Conservation (phyloP, 768 basidiomycete genomes). For the Botryobasidium botryosum region DNA sequence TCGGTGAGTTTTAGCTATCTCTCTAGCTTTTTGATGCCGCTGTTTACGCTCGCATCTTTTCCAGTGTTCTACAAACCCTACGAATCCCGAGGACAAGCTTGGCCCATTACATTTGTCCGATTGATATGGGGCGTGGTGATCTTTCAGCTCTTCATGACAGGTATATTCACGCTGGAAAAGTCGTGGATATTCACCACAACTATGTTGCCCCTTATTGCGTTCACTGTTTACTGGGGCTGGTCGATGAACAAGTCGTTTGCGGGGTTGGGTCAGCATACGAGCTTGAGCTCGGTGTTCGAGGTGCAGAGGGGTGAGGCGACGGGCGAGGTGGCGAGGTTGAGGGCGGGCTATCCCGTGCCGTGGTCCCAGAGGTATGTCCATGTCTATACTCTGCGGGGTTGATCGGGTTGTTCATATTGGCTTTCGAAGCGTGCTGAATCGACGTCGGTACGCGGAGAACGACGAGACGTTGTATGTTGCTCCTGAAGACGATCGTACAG, state of each 20-base stretch:
- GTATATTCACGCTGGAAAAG: conserved; percentile 66
- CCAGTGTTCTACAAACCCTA: conserved; percentile 97
- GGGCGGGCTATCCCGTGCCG: conserved; percentile 72
- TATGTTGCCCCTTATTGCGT: conserved; percentile 58
- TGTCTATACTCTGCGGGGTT: too few species aligned
- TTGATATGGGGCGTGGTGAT: conserved; percentile 86
- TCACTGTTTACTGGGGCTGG: conserved; percentile 69
- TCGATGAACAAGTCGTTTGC: conserved; percentile 48
- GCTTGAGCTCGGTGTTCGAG: conserved; percentile 72
- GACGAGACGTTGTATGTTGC: conserved; percentile 93
- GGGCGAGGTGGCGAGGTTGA: conserved; percentile 54
- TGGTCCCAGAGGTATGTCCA: conserved; percentile 64
- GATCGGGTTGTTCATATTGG: background rate
- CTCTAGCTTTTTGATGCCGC: background rate
- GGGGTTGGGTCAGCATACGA: conserved; percentile 67
- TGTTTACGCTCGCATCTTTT: background rate
- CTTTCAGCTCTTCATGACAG: conserved; percentile 93
- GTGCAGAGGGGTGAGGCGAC: conserved; percentile 81
- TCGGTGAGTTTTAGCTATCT: conserved; percentile 38
- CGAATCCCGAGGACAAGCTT: conserved; percentile 92
- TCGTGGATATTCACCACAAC: conserved; percentile 41
- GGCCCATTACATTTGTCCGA: conserved; percentile 88
- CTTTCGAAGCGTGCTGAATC: conserved; percentile 53
- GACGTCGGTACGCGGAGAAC: conserved; percentile 77
- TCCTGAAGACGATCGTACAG: conserved; percentile 81